Evolutionary conservation across 2,329 filamentous ascomycete species (phyloP).

Genomic region (Trichothecium sympodiale): DNA sequence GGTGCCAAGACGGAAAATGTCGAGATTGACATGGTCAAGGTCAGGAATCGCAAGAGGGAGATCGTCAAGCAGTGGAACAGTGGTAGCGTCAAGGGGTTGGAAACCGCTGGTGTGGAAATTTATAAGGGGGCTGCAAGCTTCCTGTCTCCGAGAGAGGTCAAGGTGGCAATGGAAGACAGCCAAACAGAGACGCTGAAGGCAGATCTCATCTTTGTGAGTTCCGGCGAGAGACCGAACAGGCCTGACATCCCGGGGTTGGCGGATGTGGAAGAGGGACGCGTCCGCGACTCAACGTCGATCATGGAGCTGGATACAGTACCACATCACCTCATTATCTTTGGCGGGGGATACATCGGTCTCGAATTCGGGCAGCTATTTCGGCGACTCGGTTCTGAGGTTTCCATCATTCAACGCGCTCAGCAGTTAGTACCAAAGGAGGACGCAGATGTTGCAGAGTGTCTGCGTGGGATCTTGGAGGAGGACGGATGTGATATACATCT

Average conservation of each 20-base stretch:
- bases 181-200: too few relatives aligned
- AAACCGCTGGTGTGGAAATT: constrained; percentile 29
- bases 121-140: constrained; percentile 34
- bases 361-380: constrained; percentile 43
- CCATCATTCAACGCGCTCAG: constrained; percentile 30
- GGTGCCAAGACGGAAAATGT: constrained; percentile 28
- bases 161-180: constrained; percentile 20
- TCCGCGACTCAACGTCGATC: constrained; percentile 36
- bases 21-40: constrained; percentile 33
- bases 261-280: constrained; percentile 18
- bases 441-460: constrained; percentile 29
- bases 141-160: constrained; percentile 24
- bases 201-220: constrained; percentile 33
- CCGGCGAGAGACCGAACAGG: constrained; percentile 28
- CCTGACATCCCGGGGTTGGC: constrained; percentile 26
- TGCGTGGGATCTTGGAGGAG: constrained; percentile 30
- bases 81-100: constrained; percentile 32
- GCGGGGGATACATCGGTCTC: constrained; percentile 40
- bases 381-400: constrained; percentile 36
- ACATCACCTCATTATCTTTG: constrained; percentile 36
- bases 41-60: constrained; percentile 39
- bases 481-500: constrained; percentile 34
- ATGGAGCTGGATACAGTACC: constrained; percentile 35
- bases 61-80: constrained; percentile 38
- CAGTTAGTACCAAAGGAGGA: constrained; percentile 36